Conservation (phyloP, 805 yeast species). For the Starmerella sp. region DNA sequence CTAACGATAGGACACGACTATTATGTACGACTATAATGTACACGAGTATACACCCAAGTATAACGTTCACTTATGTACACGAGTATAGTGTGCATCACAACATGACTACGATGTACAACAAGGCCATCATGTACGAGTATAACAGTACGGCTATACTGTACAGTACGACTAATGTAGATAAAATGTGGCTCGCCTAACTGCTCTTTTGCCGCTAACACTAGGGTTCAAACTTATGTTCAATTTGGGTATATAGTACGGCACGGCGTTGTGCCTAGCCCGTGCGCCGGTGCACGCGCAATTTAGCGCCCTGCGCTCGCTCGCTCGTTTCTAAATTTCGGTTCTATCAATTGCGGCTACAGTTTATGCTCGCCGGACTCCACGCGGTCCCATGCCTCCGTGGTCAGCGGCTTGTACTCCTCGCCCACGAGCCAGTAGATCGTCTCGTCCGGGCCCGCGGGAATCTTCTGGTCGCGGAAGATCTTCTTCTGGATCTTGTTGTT, state of each 20-base stretch:
- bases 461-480: slow-evolving; percentile 32
- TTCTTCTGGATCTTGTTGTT: slow-evolving; percentile 82
- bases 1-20: background rate
- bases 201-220: too few relatives aligned
- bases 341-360: slow-evolving; percentile 16
- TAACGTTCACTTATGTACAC: too few relatives aligned
- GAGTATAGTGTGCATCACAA: too few relatives aligned
- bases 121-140: too few relatives aligned
- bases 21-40: background rate
- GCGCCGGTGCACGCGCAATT: background rate
- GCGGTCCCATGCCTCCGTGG: slow-evolving; percentile 43
- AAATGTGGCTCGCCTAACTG: too few relatives aligned
- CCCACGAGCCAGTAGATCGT: slow-evolving; percentile 60
- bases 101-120: too few relatives aligned
- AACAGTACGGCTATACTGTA: too few relatives aligned
- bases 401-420: slow-evolving; percentile 44
- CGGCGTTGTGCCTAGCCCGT: background rate
- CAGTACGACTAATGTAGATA: too few relatives aligned
- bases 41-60: background rate
- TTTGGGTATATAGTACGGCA: too few relatives aligned
- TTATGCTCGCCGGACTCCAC: slow-evolving; percentile 26
- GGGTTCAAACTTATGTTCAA: too few relatives aligned
- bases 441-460: slow-evolving; percentile 34
- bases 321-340: too few relatives aligned
- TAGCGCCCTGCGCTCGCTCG: too few relatives aligned